phyloP scores from a whole-genome alignment of 1,139 yeast genomes.

The Lodderomyces orthopsilosis region DNA sequence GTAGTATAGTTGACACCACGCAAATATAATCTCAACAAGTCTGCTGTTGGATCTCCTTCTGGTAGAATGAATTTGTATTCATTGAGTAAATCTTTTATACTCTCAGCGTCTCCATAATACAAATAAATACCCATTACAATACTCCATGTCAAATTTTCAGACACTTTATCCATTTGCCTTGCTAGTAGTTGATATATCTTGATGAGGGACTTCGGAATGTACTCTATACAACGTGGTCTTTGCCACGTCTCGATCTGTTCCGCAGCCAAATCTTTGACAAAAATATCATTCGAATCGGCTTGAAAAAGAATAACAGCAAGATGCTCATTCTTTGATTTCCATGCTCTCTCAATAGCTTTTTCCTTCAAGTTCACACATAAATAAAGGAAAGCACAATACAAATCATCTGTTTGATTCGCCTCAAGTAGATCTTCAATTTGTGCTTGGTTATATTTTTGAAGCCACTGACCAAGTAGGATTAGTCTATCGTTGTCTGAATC shows the following conservation, averaged over 20 bases:
- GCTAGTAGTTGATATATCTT: slow-evolving; percentile 64
- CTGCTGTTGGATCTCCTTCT: slow-evolving; percentile 18
- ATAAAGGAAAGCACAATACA: slow-evolving; percentile 51
- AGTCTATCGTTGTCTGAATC: slow-evolving; percentile 27
- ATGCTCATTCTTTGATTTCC: slow-evolving; percentile 59
- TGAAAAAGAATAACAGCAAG: slow-evolving; percentile 68
- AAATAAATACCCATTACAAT: slow-evolving; percentile 56
- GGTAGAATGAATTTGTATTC: slow-evolving; percentile 16
- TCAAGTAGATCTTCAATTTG: slow-evolving; percentile 18
- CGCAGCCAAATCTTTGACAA: slow-evolving; percentile 53
- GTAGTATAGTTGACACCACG: slow-evolving; percentile 4
- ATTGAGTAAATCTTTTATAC: slow-evolving; percentile 34
- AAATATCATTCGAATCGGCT: slow-evolving; percentile 64
- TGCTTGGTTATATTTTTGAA: slow-evolving; percentile 23
- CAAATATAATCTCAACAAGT: slow-evolving; percentile 23
- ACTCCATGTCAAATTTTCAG: slow-evolving; percentile 62
- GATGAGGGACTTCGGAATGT: slow-evolving; percentile 52
- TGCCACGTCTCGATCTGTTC: slow-evolving; percentile 69
- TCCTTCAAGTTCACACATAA: slow-evolving; percentile 58
- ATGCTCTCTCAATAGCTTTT: slow-evolving; percentile 61
- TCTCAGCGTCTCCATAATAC: slow-evolving; percentile 50
- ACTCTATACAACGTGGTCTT: slow-evolving; percentile 31
- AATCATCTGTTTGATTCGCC: slow-evolving; percentile 25
- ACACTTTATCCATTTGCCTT: slow-evolving; percentile 47
- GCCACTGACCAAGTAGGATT: slow-evolving; percentile 43